phyloP scores from a whole-genome alignment of 1,139 yeast species.

The Candida anutae region DNA sequence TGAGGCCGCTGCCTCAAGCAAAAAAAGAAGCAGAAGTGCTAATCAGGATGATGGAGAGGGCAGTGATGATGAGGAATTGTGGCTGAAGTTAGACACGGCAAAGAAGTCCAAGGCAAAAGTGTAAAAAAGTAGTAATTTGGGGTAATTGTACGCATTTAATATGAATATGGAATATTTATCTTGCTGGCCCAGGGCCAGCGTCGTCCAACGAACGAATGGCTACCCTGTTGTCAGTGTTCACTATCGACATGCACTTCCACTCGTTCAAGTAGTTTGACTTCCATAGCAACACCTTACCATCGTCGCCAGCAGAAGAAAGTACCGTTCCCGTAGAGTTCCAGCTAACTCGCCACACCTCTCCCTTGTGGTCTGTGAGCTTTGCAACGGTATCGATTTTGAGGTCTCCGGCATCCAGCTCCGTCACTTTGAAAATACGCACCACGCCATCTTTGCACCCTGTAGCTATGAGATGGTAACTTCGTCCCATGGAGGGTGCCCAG shows the following conservation, averaged over 20 bases:
- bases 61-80: conserved; percentile 31
- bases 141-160: conserved; percentile 1
- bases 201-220: background rate
- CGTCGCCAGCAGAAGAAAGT: conserved; percentile 90
- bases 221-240: conserved; percentile 51
- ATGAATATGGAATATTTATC: conserved; percentile 1
- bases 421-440: conserved; percentile 75
- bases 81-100: conserved; percentile 28
- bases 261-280: conserved; percentile 79
- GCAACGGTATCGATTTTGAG: conserved; percentile 32
- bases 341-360: conserved; percentile 92
- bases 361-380: conserved; percentile 59
- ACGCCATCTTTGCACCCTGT: conserved; percentile 95
- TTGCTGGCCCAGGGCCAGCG: background rate
- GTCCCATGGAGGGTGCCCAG: conserved; percentile 98
- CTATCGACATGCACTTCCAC: conserved; percentile 88
- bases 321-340: conserved; percentile 96
- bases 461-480: conserved; percentile 80
- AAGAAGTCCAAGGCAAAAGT: conserved; percentile 19
- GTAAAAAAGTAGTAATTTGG: conserved; percentile 3
- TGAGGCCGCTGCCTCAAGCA: conserved; percentile 8
- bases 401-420: conserved; percentile 29
- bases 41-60: conserved; percentile 20
- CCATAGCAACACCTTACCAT: conserved; percentile 88
- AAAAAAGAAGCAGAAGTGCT: conserved; percentile 11